These are phyloP conservation scores for Aspergillus pseudonomiae DNA, from an alignment of 2,329 filamentous ascomycete species.

Conservation along the genomic window DNA sequence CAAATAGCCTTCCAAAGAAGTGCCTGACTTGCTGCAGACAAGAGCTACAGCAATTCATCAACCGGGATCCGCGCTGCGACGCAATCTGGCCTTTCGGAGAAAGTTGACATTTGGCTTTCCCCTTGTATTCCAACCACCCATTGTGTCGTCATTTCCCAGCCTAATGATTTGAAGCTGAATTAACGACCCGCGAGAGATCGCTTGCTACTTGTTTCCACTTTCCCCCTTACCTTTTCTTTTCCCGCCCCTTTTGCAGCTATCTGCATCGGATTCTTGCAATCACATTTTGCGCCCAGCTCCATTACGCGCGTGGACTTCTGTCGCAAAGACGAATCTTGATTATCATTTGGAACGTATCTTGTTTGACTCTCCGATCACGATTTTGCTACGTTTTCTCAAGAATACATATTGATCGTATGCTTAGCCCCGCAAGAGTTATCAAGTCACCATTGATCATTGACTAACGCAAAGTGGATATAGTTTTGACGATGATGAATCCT, in stretches of 20 bases:
- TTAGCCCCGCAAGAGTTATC: not conserved
- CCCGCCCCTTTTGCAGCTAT: slow-evolving; percentile 1
- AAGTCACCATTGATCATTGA: not conserved
- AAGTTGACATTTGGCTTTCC: slow-evolving; percentile 14
- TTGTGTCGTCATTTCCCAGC: slow-evolving; percentile 10
- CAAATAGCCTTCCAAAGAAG: not conserved
- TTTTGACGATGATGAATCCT: slow-evolving; percentile 44
- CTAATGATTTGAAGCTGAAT: slow-evolving; percentile 18
- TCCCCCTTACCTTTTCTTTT: not conserved
- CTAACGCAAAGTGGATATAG: slow-evolving; percentile 13
- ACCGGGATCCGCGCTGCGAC: slow-evolving; percentile 12
- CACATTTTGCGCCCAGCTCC: not conserved
- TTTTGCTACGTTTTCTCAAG: slow-evolving; percentile 13
- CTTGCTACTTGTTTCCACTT: slow-evolving; percentile 8
- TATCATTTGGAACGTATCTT: not conserved
- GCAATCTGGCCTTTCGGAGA: slow-evolving; percentile 23
- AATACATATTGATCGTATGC: slow-evolving; percentile 14
- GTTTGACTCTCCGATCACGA: slow-evolving; percentile 12
- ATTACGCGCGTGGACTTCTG: slow-evolving; percentile 1
- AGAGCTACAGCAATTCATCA: slow-evolving; percentile 5
- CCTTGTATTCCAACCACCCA: slow-evolving; percentile 18
- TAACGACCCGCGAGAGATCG: slow-evolving; percentile 18
- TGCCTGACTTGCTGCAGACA: not conserved
- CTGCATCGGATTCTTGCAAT: not conserved
- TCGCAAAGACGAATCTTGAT: slow-evolving; percentile 5